Base-by-base conservation (phyloP, 1,139 yeast species). In the Saccharomyces hybrid region DNA sequence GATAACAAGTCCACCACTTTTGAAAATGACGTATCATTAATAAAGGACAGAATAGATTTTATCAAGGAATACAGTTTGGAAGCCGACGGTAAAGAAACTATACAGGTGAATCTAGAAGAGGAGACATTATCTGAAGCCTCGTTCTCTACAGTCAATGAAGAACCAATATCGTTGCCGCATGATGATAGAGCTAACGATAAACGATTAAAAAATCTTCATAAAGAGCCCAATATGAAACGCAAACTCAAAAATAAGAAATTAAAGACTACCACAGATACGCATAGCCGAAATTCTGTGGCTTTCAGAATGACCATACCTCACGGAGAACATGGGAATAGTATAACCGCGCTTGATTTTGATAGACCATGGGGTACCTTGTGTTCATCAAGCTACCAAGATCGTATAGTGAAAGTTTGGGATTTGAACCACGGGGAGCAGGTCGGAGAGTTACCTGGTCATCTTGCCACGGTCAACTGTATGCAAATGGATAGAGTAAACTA, bases 341-440 rank as follows among this genome's bases (percentile, higher is more conserved):
- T 84, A 32, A 77, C 80, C 1, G 75, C 81, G 31, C 66, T 84
- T 54, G 88, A 81, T 60, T 83, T 84, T 64, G 87, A 84, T 63
- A 75, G 76, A 44, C 88, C 88, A n/a, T 83, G 81, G 67, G 88
- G 88, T 1, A 81, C 82, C 1, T 66, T 84, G 70, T 91, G 89
- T 1, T 81, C 91, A 14, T 90, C 97, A 0, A 66, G 63, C 5
- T 81, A 91, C 4, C 75, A 84, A 63, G 96, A 89, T 69, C 88
- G 84, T 67, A 83, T 91, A 1, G 88, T 88, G 14, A 79, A 86
- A 59, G 88, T 90, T 9, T 88, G 97, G 96, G 96, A 90, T 72
- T 72, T 78, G 70, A 78, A 77, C 58, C 72, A 76, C 53, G 81
- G 77, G 49, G 77, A 72, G 64, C 78, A 76, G 66, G 66, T 70